phyloP scores from a whole-genome alignment of 257 asterid species.

The Cynanchum wilfordii region DNA sequence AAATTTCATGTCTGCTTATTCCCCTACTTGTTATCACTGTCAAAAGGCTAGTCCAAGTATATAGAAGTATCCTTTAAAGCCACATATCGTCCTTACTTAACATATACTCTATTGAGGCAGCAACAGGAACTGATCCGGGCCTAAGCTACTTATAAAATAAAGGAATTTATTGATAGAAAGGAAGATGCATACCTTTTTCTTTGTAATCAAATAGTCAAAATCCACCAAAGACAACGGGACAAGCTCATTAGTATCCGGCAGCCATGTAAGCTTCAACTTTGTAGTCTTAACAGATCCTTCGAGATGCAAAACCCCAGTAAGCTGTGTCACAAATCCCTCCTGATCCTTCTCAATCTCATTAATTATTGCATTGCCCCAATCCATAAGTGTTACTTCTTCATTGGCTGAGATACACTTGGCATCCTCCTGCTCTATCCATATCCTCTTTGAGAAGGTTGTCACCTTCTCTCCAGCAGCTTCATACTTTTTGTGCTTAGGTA shows the following conservation, averaged over 20 bases:
- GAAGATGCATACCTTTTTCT: constrained; percentile 64
- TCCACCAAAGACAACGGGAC: constrained; percentile 60
- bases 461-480: constrained; percentile 94
- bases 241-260: constrained; percentile 66
- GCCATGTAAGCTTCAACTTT: constrained; percentile 93
- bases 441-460: constrained; percentile 57
- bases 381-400: constrained; percentile 92
- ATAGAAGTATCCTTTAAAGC: not conserved
- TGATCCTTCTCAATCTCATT: constrained; percentile 74
- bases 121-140: not conserved
- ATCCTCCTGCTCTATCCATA: constrained; percentile 86
- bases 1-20: not conserved
- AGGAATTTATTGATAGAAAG: not conserved
- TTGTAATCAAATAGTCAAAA: constrained; percentile 79
- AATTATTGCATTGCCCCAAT: constrained; percentile 92
- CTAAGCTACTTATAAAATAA: not conserved
- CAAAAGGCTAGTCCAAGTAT: not conserved
- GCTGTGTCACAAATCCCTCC: constrained; percentile 54
- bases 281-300: constrained; percentile 90
- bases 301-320: constrained; percentile 74
- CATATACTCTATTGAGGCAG: not conserved
- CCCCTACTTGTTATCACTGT: not conserved
- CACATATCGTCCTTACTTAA: not conserved
- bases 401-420: constrained; percentile 61
- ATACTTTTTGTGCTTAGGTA: constrained; percentile 75